Percentiles rank a stretch among this genome's conserved stretches.
Conservation (phyloP, 768 basidiomycete species). For the Boletus rubescentipes region DNA sequence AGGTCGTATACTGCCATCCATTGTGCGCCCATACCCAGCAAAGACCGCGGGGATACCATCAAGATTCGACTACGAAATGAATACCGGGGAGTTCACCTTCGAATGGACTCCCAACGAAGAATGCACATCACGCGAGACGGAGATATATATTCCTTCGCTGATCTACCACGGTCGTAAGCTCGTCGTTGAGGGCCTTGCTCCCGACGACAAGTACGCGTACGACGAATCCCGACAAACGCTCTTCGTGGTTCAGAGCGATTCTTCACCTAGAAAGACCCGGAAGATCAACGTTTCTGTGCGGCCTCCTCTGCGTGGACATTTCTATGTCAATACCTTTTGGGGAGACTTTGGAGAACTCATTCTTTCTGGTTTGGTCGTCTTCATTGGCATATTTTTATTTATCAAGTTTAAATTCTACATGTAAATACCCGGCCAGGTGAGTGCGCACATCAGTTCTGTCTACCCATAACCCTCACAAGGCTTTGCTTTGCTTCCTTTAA, state of each 20-base stretch:
- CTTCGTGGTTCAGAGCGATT: conserved; percentile 53
- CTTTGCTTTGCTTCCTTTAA: background rate
- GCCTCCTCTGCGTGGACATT: conserved; percentile 51
- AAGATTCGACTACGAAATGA: conserved; percentile 74
- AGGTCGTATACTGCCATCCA: conserved; percentile 67
- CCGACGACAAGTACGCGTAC: conserved; percentile 53
- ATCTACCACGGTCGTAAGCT: conserved; percentile 59
- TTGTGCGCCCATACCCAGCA: conserved; percentile 90
- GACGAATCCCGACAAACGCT: conserved; percentile 73
- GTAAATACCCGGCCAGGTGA: conserved; percentile 15
- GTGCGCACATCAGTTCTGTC: background rate
- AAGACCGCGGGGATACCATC: conserved; percentile 87
- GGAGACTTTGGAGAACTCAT: conserved; percentile 48
- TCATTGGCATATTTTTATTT: conserved; percentile 32
- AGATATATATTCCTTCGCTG: conserved; percentile 73
- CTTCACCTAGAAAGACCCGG: conserved; percentile 46
- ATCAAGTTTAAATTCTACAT: conserved; percentile 28
- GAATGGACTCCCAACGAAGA: conserved; percentile 48
- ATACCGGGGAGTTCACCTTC: conserved; percentile 61
- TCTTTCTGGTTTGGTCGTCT: conserved; percentile 30
- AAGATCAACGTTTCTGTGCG: conserved; percentile 53
- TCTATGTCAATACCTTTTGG: conserved; percentile 64
- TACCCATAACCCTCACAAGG: background rate
- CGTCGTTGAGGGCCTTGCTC: conserved; percentile 53
- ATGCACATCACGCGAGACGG: conserved; percentile 61